These are phyloP conservation scores for Leersia perrieri DNA, from an alignment of 176 grass and related monocot genomes.

Conservation along the genomic window DNA sequence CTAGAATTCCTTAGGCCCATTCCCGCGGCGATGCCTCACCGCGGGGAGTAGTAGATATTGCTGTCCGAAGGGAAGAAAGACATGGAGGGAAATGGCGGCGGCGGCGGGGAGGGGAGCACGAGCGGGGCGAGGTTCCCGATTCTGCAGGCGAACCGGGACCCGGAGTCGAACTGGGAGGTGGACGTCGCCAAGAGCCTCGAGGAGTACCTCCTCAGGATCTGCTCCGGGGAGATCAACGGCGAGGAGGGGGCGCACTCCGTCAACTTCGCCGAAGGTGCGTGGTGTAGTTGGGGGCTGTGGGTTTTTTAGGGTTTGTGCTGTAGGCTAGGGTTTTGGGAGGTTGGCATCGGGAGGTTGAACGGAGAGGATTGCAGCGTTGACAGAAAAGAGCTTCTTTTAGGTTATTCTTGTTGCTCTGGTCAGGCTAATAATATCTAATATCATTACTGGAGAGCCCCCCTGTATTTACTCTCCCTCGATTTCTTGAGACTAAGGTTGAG, in stretches of 20 bases:
- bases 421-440: background rate
- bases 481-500: background rate
- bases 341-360: background rate
- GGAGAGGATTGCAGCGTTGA: background rate
- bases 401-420: background rate
- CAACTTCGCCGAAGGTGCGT: slow-evolving; percentile 91
- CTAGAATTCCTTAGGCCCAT: background rate
- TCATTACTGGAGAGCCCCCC: background rate
- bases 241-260: slow-evolving; percentile 55
- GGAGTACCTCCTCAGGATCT: slow-evolving; percentile 88
- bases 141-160: slow-evolving; percentile 76
- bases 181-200: slow-evolving; percentile 84
- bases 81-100: slow-evolving; percentile 36
- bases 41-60: background rate
- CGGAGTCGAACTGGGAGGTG: slow-evolving; percentile 87
- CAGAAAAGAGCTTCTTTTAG: background rate
- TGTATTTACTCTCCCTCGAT: background rate
- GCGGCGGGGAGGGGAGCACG: slow-evolving; percentile 34
- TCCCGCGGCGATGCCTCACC: slow-evolving; percentile 11
- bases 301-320: background rate
- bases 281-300: background rate
- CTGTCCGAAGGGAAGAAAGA: background rate
- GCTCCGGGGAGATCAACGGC: slow-evolving; percentile 66
- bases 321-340: background rate
- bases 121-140: slow-evolving; percentile 37